A percentile compares a stretch with the other conserved stretches of the same genome.
phyloP scores from a whole-genome alignment of 306 rosid species.

The Senna tora region DNA sequence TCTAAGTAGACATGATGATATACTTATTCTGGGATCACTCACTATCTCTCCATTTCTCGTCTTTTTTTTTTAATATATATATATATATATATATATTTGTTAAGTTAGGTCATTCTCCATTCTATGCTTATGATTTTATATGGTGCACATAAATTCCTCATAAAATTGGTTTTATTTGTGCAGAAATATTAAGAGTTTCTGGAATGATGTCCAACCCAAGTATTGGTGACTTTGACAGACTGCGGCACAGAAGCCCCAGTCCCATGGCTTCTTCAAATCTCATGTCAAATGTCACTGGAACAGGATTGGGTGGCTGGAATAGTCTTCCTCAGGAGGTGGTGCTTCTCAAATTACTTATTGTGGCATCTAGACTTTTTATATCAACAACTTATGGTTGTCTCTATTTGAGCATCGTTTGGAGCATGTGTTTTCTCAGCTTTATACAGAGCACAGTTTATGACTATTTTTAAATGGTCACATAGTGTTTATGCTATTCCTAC shows the following conservation, averaged over 20 bases:
- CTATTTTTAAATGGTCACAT: too few species aligned
- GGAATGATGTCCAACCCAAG: constrained; percentile 98
- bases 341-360: constrained; percentile 14
- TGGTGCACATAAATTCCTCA: constrained; percentile 38
- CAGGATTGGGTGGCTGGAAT: constrained; percentile 92
- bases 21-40: background rate
- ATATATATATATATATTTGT: too few species aligned
- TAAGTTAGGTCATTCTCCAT: background rate
- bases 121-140: constrained; percentile 24
- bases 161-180: constrained; percentile 44
- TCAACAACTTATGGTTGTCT: constrained; percentile 25
- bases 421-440: constrained; percentile 1
- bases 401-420: background rate
- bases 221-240: constrained; percentile 93
- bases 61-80: background rate
- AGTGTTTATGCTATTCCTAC: too few species aligned
- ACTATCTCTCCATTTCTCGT: constrained; percentile 10
- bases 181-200: constrained; percentile 94
- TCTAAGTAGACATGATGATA: constrained; percentile 1
- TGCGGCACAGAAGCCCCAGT: constrained; percentile 98
- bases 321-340: constrained; percentile 88
- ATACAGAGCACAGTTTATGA: constrained; percentile 14
- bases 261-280: constrained; percentile 97
- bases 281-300: constrained; percentile 75
- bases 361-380: constrained; percentile 15